phyloP scores from a whole-genome alignment of 805 yeast genomes.

The Zygosaccharomyces siamensis region DNA sequence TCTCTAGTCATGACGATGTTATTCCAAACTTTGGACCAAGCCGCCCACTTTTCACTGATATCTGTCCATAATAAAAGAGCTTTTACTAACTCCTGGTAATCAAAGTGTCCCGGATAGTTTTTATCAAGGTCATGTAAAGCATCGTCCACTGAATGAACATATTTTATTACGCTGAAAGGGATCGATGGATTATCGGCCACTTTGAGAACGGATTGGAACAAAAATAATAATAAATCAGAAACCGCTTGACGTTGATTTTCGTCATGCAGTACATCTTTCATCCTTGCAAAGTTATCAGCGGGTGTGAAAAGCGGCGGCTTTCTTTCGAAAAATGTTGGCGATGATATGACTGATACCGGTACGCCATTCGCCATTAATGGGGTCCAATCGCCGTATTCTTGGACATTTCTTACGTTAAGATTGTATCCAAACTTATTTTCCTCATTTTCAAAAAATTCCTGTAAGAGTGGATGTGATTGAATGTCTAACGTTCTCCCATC shows the following conservation, averaged over 20 bases:
- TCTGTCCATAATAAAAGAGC: conserved; percentile 39
- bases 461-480: conserved; percentile 61
- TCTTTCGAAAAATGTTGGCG: conserved; percentile 16
- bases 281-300: conserved; percentile 58
- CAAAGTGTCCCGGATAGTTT: conserved; percentile 23
- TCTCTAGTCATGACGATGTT: conserved; percentile 44
- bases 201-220: conserved; percentile 50
- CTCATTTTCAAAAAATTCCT: conserved; percentile 41
- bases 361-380: conserved; percentile 65
- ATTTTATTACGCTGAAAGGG: conserved; percentile 55
- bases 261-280: conserved; percentile 39
- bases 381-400: conserved; percentile 54
- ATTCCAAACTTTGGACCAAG: conserved; percentile 63
- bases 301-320: conserved; percentile 61
- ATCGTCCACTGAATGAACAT: conserved; percentile 42
- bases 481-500: conserved; percentile 51
- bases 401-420: conserved; percentile 27
- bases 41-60: conserved; percentile 45
- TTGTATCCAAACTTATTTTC: conserved; percentile 24
- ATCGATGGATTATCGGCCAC: conserved; percentile 72
- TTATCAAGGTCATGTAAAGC: conserved; percentile 43
- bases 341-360: conserved; percentile 30
- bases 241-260: conserved; percentile 51
- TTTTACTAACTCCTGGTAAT: conserved; percentile 28
- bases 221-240: conserved; percentile 48